Evolutionary conservation across 306 rosid genomes (phyloP), one percentile per base, ranked within the genome.

Genomic region (Prunus fruticosa): DNA sequence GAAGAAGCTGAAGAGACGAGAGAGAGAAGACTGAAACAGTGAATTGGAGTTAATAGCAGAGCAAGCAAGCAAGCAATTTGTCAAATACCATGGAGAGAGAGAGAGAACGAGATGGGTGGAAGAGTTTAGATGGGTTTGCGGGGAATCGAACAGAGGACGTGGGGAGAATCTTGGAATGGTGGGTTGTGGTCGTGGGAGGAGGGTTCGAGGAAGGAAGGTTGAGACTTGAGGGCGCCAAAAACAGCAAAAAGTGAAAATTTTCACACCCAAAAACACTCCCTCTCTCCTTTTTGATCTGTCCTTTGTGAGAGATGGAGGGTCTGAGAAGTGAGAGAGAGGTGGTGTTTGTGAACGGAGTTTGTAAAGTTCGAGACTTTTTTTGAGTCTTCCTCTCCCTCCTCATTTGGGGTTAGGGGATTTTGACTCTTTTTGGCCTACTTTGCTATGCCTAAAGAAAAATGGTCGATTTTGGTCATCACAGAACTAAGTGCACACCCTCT

Each of bases 121-220:
- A 49, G 47, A 15, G 45, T 13, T 27, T 6, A 27, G 65, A 54
- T 43, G 51, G 60, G 67, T 67, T n/a, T 51, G 65, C n/a, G 74
- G 69, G 78, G 84, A 76, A 81, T 81, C 84, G 81, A 76, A 81
- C 73, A 16, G 61, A n/a, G 64, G 60, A 76, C 77, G 78, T 71
- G 78, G 34, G 30, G 78, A 51, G 81, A 66, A 70, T 71, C 69
- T 64, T 64, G 45, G 63, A 72, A 16, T 56, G 64, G 46, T 51
- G 72, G 54, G 54, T 32, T 19, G 69, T 11, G 69, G 69, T 64
- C 69, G 50, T 64, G 50, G 30, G 20, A 10, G 45, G 66, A 45
- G 3, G 62, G 11, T 50, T 62, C 45, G 67, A 14, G 67, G 67
- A 19, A 34, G 50, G 69, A 18, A 2, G 20, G 45, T 23, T 15